Evolutionary conservation across 495 filamentous ascomycete genomes (phyloP), one percentile per base, ranked within the genome.

Genomic region (Xylaria grammica): DNA sequence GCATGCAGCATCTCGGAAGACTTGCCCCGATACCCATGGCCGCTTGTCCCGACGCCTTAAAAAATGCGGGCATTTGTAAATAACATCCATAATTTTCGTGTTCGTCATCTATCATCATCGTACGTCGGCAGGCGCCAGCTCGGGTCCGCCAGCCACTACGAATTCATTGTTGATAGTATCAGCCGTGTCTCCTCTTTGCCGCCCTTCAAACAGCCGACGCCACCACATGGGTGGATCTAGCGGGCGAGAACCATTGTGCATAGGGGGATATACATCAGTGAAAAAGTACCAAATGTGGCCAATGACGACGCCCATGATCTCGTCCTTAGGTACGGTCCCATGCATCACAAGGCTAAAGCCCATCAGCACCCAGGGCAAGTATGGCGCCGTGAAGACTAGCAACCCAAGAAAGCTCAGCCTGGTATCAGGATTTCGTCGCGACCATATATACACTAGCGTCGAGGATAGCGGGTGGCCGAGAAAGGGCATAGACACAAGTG

Each of bases 261-360:
- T 84, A 29, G 92, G 89, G 6, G 95, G 95, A 74, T 97, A 99
- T 17, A 99, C 93, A 71, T 99, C 95, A 53, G 87, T 90, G 79
- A 98, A 98, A 80, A 96, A 99, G 74, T 98, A 99, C 91, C 94
- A 99, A 32, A 98, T 85, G 78, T 99, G 95, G 3, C 95, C 95
- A 54, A 98, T 91, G 7, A 94, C 85, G 17, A 97, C 90, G 7
- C 95, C 95, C 78, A 93, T 91, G 62, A 99, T 87, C 81, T 99
- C 95, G 76, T 99, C 95, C 82, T 96, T 96, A 13, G 95, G 95
- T 34, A 97, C 80, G 1, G 83, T 90, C 11, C 91, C 89, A 77
- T 97, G 93, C 69, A 98, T 79, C 15, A 95, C 79, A 52, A 97
- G 76, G 61, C 89, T 93, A 76, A 99, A 95, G 0, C 82, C 90